These are phyloP conservation scores for Hyphopichia pseudoburtonii DNA, from an alignment of 1,139 yeast genomes.

Conservation along the genomic window DNA sequence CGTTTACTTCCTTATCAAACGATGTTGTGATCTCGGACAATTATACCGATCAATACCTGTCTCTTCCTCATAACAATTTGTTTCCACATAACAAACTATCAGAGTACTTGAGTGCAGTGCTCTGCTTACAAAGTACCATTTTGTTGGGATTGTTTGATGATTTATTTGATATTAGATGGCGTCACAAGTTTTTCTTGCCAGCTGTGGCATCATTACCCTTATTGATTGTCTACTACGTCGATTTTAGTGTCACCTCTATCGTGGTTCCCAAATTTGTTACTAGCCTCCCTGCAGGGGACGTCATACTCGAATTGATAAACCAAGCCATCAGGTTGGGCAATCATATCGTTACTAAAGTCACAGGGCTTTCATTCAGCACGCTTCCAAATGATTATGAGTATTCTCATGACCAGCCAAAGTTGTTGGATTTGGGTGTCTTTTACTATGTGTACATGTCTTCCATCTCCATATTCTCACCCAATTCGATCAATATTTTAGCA, in stretches of 20 bases:
- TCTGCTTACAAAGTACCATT: slow-evolving; percentile 81
- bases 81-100: slow-evolving; percentile 88
- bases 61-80: slow-evolving; percentile 30
- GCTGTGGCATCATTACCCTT: slow-evolving; percentile 93
- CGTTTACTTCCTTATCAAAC: slow-evolving; percentile 39
- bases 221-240: slow-evolving; percentile 87
- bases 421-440: slow-evolving; percentile 73
- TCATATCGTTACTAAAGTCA: slow-evolving; percentile 28
- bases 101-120: slow-evolving; percentile 78
- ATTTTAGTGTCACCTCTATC: slow-evolving; percentile 90
- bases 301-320: slow-evolving; percentile 18
- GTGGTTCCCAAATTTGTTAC: slow-evolving; percentile 75
- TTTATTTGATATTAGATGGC: slow-evolving; percentile 92
- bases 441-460: slow-evolving; percentile 91
- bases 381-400: slow-evolving; percentile 33
- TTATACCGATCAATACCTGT: slow-evolving; percentile 36
- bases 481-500: slow-evolving; percentile 93
- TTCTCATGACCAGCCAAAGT: slow-evolving; percentile 33
- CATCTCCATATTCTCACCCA: slow-evolving; percentile 90
- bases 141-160: slow-evolving; percentile 92
- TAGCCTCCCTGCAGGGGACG: slow-evolving; percentile 25
- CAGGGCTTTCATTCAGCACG: slow-evolving; percentile 43
- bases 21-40: slow-evolving; percentile 33
- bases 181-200: slow-evolving; percentile 94
- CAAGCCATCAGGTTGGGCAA: slow-evolving; percentile 31